A percentile compares a stretch with the other conserved stretches of the same genome.
Evolutionary conservation across 2,329 filamentous ascomycete species (phyloP).

Genomic region (Xylaria multiplex): DNA sequence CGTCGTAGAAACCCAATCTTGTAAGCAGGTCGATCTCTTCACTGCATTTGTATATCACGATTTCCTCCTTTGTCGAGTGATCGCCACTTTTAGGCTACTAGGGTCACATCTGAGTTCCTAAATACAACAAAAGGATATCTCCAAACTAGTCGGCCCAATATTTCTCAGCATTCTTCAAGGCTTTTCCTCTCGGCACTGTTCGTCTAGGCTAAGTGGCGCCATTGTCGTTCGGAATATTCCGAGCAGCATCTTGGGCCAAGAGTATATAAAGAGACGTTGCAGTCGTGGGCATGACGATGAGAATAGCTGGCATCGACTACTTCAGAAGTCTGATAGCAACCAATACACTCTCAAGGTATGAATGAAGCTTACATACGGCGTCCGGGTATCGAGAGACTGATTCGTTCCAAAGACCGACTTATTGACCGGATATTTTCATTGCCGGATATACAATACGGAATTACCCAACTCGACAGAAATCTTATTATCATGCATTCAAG

Average conservation of each 20-base stretch:
- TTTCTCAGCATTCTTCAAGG: conserved; percentile 9
- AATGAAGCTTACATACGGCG: background rate
- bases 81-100: conserved; percentile 26
- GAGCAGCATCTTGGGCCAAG: background rate
- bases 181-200: conserved; percentile 4
- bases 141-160: background rate
- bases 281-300: conserved; percentile 4
- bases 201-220: conserved; percentile 8
- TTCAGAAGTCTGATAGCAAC: background rate
- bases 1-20: background rate
- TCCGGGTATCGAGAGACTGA: conserved; percentile 6
- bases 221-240: conserved; percentile 3
- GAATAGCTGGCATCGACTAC: background rate
- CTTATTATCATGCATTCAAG: conserved; percentile 24
- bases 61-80: conserved; percentile 23
- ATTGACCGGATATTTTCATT: background rate
- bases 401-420: conserved; percentile 8
- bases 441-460: conserved; percentile 5
- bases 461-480: conserved; percentile 3
- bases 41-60: conserved; percentile 24
- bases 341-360: conserved; percentile 19
- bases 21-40: conserved; percentile 7
- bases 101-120: background rate
- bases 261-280: conserved; percentile 25
- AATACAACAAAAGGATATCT: background rate